A percentile compares a stretch with the other conserved stretches of the same genome.
These are phyloP conservation scores for Fraxinus americana DNA, from an alignment of 257 asterid genomes.

Conservation along the genomic window DNA sequence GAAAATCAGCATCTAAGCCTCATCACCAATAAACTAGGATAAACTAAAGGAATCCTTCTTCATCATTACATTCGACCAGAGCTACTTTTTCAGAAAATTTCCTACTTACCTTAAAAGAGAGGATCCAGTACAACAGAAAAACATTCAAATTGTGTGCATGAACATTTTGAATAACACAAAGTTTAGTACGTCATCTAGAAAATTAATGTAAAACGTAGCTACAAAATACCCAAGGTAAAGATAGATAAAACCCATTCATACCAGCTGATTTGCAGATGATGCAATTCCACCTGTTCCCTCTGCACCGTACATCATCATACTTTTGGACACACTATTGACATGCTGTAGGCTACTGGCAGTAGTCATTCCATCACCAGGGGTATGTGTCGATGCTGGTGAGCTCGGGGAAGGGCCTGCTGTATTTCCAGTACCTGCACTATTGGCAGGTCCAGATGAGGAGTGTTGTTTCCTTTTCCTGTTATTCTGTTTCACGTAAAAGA, in stretches of 20 bases:
- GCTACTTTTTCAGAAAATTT: background rate
- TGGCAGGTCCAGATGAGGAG: constrained; percentile 94
- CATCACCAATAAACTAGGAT: constrained; percentile 11
- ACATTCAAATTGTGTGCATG: background rate
- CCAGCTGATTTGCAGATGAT: constrained; percentile 89
- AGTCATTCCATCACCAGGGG: constrained; percentile 92
- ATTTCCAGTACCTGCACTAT: constrained; percentile 82
- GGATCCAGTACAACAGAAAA: background rate
- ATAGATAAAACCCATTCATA: constrained; percentile 33
- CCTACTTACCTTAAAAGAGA: too few species aligned
- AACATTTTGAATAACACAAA: background rate
- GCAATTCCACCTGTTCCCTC: constrained; percentile 94
- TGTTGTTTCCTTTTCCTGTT: constrained; percentile 89
- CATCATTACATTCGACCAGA: background rate
- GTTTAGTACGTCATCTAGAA: background rate
- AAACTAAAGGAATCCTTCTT: background rate
- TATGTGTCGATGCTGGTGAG: constrained; percentile 92
- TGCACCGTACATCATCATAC: constrained; percentile 75
- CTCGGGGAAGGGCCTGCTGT: constrained; percentile 78
- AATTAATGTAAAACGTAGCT: background rate
- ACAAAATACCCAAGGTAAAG: constrained; percentile 3
- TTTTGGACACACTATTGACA: constrained; percentile 67
- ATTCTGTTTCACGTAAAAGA: constrained; percentile 50
- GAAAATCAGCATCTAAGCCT: background rate
- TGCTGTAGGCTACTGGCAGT: constrained; percentile 82